A percentile compares a stretch with the other conserved stretches of the same genome.
Conservation (phyloP, 2,329 filamentous ascomycete genomes). For the Aureobasidium sp. region DNA sequence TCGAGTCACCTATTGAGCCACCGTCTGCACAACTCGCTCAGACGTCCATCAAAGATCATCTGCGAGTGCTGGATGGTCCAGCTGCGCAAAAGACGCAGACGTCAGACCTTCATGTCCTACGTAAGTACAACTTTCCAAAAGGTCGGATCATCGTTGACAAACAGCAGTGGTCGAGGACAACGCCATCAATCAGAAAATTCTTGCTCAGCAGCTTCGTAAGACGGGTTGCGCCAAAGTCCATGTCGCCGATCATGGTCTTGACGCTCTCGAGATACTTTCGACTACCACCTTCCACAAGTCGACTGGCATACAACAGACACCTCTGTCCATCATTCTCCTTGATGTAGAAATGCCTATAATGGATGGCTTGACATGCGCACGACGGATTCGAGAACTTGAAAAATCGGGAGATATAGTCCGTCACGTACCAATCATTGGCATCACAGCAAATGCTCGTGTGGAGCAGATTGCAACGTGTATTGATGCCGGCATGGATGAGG, state of each 20-base stretch:
- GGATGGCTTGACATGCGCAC: conserved; percentile 69
- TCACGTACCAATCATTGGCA: conserved; percentile 70
- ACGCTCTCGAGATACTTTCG: conserved; percentile 30
- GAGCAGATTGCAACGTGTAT: conserved; percentile 57
- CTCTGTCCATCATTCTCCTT: conserved; percentile 57
- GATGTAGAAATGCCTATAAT: conserved; percentile 79
- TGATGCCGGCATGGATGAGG: conserved; percentile 28
- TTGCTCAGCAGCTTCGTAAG: conserved; percentile 34
- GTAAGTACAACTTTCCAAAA: conserved; percentile 21
- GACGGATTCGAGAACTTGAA: conserved; percentile 61
- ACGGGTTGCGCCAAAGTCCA: conserved; percentile 29
- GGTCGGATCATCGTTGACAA: neutral
- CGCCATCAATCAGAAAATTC: conserved; percentile 34
- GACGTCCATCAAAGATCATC: neutral
- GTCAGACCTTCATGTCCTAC: conserved; percentile 23
- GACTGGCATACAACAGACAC: neutral
- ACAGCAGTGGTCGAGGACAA: conserved; percentile 32
- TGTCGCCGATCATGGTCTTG: conserved; percentile 34
- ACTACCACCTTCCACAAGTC: conserved; percentile 18
- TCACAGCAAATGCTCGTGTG: conserved; percentile 69
- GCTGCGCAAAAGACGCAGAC: conserved; percentile 33
- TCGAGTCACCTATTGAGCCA: neutral
- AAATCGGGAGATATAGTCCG: conserved; percentile 52
- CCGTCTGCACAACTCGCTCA: neutral
- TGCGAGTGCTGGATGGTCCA: conserved; percentile 23